Percentiles rank a stretch among this genome's conserved stretches.
phyloP scores from a whole-genome alignment of 768 basidiomycete genomes.

The Podaxis sp. region DNA sequence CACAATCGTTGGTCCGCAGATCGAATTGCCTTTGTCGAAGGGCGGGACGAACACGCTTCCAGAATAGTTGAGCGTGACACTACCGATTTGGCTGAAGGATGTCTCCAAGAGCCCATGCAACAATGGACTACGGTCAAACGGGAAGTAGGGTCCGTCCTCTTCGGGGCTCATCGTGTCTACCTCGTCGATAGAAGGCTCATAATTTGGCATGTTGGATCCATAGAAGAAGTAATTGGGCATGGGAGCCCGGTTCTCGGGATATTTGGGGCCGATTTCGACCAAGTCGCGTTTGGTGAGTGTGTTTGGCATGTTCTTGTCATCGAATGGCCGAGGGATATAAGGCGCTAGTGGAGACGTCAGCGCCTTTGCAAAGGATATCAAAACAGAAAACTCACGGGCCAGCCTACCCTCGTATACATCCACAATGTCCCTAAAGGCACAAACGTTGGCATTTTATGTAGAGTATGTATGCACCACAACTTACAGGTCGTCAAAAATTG shows the following conservation, averaged over 20 bases:
- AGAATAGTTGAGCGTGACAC: not conserved
- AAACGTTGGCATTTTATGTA: not conserved
- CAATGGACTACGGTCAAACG: not conserved
- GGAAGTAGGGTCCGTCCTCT: not conserved
- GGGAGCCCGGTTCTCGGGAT: not conserved
- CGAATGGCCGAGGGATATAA: not conserved
- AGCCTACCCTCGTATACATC: not conserved
- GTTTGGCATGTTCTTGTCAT: not conserved
- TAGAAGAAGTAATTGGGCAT: conserved; percentile 1
- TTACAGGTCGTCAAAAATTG: conserved; percentile 5
- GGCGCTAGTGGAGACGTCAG: not conserved
- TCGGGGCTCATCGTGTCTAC: not conserved
- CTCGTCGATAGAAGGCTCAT: not conserved
- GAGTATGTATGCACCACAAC: not conserved
- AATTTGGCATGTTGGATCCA: not conserved
- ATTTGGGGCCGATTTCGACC: not conserved
- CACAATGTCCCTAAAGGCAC: not conserved
- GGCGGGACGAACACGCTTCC: not conserved
- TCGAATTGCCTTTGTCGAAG: not conserved
- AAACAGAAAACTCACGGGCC: not conserved
- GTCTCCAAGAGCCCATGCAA: not conserved
- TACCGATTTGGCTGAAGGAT: not conserved
- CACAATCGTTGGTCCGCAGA: not conserved
- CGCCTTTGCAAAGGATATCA: not conserved
- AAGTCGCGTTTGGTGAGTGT: not conserved